Conservation (phyloP, 345 rosid species). For the Iberis pinnata region DNA sequence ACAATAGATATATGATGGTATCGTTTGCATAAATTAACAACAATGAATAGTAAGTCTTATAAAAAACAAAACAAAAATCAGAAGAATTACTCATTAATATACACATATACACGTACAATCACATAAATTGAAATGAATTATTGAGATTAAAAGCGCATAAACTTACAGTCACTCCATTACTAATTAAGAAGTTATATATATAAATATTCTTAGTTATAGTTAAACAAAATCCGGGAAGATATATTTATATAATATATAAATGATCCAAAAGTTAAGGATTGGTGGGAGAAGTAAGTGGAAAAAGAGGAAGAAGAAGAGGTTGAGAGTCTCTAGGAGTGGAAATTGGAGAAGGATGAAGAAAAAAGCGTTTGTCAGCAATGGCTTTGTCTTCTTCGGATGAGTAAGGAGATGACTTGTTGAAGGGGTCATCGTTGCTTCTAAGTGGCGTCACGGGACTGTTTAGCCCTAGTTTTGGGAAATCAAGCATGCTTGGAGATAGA, state of each 20-base stretch:
- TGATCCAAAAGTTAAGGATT: too few species aligned
- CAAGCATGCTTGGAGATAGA: slow-evolving; percentile 86
- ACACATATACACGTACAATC: not conserved
- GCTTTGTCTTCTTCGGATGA: slow-evolving; percentile 79
- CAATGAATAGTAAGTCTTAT: not conserved
- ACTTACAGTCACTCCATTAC: slow-evolving; percentile 31
- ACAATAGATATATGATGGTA: too few species aligned
- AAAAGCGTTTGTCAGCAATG: slow-evolving; percentile 85
- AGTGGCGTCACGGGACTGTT: slow-evolving; percentile 84
- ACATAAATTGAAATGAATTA: slow-evolving; percentile 15
- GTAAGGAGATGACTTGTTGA: slow-evolving; percentile 47
- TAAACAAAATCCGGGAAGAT: slow-evolving; percentile 7
- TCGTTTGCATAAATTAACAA: too few species aligned
- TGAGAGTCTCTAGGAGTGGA: slow-evolving; percentile 81
- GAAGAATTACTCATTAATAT: slow-evolving; percentile 14
- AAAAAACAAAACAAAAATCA: not conserved
- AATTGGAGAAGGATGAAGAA: slow-evolving; percentile 85
- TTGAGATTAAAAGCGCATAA: slow-evolving; percentile 21
- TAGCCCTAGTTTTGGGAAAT: slow-evolving; percentile 79
- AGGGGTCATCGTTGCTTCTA: slow-evolving; percentile 35
- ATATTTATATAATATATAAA: not conserved
- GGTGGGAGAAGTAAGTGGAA: slow-evolving; percentile 75
- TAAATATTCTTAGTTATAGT: slow-evolving; percentile 2
- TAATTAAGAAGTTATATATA: slow-evolving; percentile 1
- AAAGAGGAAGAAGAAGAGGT: slow-evolving; percentile 84